phyloP scores from a whole-genome alignment of 163 green algal genomes.

The Trebouxia gelatinosa region DNA sequence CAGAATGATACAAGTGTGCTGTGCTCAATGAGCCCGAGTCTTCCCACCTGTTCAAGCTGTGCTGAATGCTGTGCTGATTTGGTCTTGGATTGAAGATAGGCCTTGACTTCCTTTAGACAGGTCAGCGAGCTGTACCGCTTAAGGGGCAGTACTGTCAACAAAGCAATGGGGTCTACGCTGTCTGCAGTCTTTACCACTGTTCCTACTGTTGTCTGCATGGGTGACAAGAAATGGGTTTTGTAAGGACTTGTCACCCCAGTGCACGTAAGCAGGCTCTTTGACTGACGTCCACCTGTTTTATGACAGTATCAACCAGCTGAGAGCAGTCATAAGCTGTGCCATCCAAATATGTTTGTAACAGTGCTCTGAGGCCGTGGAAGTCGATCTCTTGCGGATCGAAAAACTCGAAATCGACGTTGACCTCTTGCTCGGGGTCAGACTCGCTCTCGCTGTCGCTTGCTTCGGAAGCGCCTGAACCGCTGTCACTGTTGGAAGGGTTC shows the following conservation, averaged over 20 bases:
- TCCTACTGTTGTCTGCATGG: conserved; percentile 65
- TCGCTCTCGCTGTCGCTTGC: conserved; percentile 15
- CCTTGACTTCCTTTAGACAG: conserved; percentile 49
- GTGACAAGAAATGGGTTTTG: background rate
- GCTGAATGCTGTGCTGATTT: conserved; percentile 11
- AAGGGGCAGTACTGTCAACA: conserved; percentile 79
- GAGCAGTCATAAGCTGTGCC: conserved; percentile 68
- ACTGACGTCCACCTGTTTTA: conserved; percentile 54
- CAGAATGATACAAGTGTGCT: background rate
- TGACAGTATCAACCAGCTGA: conserved; percentile 77
- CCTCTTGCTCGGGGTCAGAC: conserved; percentile 43
- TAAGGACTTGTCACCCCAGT: no score
- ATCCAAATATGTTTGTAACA: conserved; percentile 84
- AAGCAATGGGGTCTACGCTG: conserved; percentile 82
- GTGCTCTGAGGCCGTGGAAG: conserved; percentile 82
- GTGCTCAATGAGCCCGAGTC: background rate
- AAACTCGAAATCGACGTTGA: conserved; percentile 89
- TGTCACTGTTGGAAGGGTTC: background rate
- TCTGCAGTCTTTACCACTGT: conserved; percentile 84
- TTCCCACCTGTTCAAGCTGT: conserved; percentile 21
- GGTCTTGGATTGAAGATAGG: conserved; percentile 50
- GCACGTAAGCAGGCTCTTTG: background rate
- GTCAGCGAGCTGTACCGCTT: conserved; percentile 40
- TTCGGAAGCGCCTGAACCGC: background rate
- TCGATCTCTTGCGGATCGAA: conserved; percentile 80